Conservation (phyloP, 768 basidiomycete species). For the Termitomyces sp. region DNA sequence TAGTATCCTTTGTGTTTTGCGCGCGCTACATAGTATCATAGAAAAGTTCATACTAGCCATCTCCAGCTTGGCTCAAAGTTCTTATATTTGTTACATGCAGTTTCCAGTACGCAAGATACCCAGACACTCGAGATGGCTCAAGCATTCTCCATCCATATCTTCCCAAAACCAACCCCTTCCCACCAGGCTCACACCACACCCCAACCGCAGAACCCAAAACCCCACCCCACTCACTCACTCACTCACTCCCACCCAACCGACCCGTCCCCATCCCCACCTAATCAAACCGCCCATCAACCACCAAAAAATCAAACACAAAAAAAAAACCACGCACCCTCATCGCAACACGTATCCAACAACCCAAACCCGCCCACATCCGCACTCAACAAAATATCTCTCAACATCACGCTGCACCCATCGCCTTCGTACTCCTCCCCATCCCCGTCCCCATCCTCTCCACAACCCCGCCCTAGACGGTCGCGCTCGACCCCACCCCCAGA, state of each 20-base stretch:
- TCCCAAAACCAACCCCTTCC: too few species aligned
- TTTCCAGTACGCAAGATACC: too few species aligned
- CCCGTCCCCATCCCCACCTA: slow-evolving; percentile 12
- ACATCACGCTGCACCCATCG: slow-evolving; percentile 42
- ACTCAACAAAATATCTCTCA: slow-evolving; percentile 39
- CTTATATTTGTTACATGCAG: too few species aligned
- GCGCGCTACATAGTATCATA: too few species aligned
- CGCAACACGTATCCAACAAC: slow-evolving; percentile 24
- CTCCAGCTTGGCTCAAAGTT: too few species aligned
- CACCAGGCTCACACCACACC: neutral
- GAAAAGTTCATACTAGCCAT: too few species aligned
- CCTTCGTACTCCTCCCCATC: slow-evolving; percentile 17
- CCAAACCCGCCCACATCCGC: slow-evolving; percentile 34
- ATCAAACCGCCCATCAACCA: neutral
- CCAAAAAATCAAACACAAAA: neutral
- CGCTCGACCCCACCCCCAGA: too few species aligned
- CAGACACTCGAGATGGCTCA: too few species aligned
- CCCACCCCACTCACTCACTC: too few species aligned
- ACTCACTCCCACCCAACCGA: slow-evolving; percentile 19
- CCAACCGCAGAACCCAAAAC: neutral
- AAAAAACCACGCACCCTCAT: neutral
- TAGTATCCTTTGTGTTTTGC: too few species aligned
- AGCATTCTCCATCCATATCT: too few species aligned
- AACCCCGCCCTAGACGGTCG: too few species aligned
- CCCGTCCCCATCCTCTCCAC: slow-evolving; percentile 1